Evolutionary conservation across 306 rosid genomes (phyloP), one percentile per base, ranked within the genome.

Genomic region (Notholithocarpus densiflorus): DNA sequence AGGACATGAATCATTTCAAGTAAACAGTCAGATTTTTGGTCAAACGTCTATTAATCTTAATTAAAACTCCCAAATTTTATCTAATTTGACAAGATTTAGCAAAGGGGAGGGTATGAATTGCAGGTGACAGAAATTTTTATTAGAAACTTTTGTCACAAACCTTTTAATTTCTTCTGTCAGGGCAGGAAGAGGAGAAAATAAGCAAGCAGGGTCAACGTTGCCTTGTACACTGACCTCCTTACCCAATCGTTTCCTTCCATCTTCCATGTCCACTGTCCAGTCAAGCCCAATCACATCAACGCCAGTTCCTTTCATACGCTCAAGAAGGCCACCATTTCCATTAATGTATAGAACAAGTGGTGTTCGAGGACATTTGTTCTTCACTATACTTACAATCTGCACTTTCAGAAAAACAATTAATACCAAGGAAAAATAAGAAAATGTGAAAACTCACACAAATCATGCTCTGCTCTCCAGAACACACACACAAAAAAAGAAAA

Each of bases 211-310:
- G 65, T 95, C 98, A n/a, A 95, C 97, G 74, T 95, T 95, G 80
- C 98, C 98, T 82, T 95, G 98, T 59, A 95, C 90, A 31, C 97
- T 86, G 74, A 91, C 86, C 68, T 77, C 94, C 74, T 87, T 82
- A 57, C 98, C 98, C 80, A 92, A 79, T 85, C 98, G 88, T 76
- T 81, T 88, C 83, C 96, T 92, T 80, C 98, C 98, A 68, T 95
- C 98, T 56, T 89, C 97, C 94, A 95, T 95, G 89, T 95, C 98
- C 48, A 95, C 94, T 0, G 98, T 95, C 98, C 98, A 92, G 83
- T 95, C 98, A 64, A 95, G 87, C 69, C 98, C 98, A 77, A 95
- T 90, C 71, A 95, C 98, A 76, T 95, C 98, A 34, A 91, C 98
- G 29, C 94, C 98, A 26, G 88, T 88, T 52, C 89, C 97, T 81